Percentiles rank a stretch among this genome's conserved stretches.
Conservation (phyloP, 2,329 filamentous ascomycete species). For the Trichophaea hybrida region DNA sequence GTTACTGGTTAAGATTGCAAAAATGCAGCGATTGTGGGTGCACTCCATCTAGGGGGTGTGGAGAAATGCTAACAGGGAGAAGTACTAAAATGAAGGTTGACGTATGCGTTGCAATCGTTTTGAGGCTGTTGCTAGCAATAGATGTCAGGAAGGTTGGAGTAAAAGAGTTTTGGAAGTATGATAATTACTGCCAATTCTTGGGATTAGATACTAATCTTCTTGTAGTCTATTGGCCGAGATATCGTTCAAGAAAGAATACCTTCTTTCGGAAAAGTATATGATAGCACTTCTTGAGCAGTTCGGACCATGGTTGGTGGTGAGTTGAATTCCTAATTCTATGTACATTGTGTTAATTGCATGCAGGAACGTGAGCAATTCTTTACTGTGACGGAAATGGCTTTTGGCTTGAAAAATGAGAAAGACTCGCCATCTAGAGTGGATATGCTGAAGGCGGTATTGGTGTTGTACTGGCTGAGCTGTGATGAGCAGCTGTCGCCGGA, state of each 20-base stretch:
- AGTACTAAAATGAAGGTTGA: constrained; percentile 16
- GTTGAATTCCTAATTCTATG: not conserved
- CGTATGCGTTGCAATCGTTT: constrained; percentile 12
- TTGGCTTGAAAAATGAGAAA: not conserved
- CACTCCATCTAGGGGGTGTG: not conserved
- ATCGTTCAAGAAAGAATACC: not conserved
- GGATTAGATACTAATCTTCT: not conserved
- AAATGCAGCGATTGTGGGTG: constrained; percentile 18
- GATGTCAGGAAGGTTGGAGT: constrained; percentile 7
- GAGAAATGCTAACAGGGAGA: not conserved
- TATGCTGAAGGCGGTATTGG: not conserved
- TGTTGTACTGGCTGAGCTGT: not conserved
- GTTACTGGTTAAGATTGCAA: constrained; percentile 15
- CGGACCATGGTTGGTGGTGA: not conserved
- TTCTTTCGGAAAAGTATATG: constrained; percentile 1
- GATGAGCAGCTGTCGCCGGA: not conserved
- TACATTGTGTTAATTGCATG: not conserved
- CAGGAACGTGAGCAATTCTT: not conserved
- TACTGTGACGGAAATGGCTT: not conserved
- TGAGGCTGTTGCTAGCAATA: constrained; percentile 10
- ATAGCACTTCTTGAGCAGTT: not conserved
- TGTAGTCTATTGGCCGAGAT: not conserved
- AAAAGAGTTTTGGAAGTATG: constrained; percentile 1
- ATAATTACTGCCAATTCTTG: not conserved
- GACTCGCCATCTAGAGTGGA: not conserved